These are phyloP conservation scores for Eutrema japonicum DNA, from an alignment of 345 rosid species.

Conservation along the genomic window DNA sequence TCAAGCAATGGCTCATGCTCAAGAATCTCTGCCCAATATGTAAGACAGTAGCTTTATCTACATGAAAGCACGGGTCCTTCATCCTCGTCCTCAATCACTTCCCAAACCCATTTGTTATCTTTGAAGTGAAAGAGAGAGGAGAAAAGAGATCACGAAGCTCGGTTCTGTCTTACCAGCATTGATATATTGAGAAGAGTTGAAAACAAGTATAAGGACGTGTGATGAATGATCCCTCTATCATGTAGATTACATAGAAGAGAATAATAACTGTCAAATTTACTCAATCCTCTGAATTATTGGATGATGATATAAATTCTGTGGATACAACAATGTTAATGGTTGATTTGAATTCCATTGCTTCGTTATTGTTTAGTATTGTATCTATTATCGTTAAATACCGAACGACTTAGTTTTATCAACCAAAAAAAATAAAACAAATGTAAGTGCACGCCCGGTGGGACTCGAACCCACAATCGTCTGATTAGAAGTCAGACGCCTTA, in stretches of 20 bases:
- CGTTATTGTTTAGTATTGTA: not conserved
- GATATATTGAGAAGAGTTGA: constrained; percentile 3
- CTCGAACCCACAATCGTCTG: constrained; percentile 91
- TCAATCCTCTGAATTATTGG: constrained; percentile 23
- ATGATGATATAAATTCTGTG: constrained; percentile 17
- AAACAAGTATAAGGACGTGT: constrained; percentile 14
- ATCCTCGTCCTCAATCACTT: constrained; percentile 15
- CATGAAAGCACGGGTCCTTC: constrained; percentile 43
- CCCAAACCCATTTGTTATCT: not conserved
- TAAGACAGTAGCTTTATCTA: constrained; percentile 68
- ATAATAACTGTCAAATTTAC: constrained; percentile 24
- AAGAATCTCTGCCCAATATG: constrained; percentile 94
- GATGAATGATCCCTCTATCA: constrained; percentile 27
- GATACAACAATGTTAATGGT: constrained; percentile 22
- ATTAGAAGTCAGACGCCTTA: constrained; percentile 87
- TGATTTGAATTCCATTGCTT: constrained; percentile 19
- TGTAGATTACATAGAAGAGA: constrained; percentile 36
- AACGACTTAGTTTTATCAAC: no score
- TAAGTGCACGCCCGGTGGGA: constrained; percentile 65
- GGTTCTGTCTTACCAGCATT: constrained; percentile 3
- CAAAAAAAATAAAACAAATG: not conserved
- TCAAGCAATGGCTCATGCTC: constrained; percentile 82
- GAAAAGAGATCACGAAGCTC: not conserved
- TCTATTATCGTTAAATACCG: no score
- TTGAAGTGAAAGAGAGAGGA: not conserved